These are phyloP conservation scores for Mucor plumbeus DNA, from an alignment of 371 early-diverging fungal species.

Conservation along the genomic window DNA sequence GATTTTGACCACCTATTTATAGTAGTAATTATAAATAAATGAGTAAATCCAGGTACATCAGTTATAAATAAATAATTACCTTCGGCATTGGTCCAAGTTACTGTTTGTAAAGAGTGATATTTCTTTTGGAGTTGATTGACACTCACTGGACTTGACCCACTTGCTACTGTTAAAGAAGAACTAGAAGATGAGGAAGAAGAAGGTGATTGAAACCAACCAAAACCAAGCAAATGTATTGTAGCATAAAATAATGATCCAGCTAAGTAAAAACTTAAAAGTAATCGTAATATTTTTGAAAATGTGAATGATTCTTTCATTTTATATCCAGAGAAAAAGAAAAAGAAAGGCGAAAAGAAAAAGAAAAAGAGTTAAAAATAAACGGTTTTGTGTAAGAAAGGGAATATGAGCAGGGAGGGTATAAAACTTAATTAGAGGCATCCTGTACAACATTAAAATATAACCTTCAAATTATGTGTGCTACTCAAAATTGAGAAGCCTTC, in stretches of 20 bases:
- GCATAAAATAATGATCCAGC: conserved; percentile 28
- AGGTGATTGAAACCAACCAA: conserved; percentile 21
- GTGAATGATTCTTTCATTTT: conserved; percentile 21
- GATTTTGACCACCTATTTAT: conserved; percentile 23
- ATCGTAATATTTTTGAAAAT: conserved; percentile 17
- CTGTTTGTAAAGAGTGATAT: conserved; percentile 29
- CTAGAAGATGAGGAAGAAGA: not conserved
- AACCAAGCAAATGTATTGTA: conserved; percentile 33
- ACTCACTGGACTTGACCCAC: not conserved
- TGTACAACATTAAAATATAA: conserved; percentile 1
- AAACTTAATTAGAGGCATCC: not conserved
- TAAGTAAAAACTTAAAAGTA: conserved; percentile 20
- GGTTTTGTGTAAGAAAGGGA: not conserved
- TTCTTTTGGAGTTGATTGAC: conserved; percentile 28
- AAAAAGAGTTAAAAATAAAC: conserved; percentile 1
- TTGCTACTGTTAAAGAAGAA: not conserved
- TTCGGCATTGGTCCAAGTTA: conserved; percentile 37
- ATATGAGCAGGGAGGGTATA: conserved; percentile 3
- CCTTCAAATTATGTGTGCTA: not conserved
- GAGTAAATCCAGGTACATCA: conserved; percentile 1
- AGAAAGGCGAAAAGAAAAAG: not conserved
- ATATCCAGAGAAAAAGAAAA: not conserved
- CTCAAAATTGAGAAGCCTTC: not conserved
- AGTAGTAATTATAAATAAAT: conserved; percentile 16
- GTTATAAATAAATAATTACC: conserved; percentile 26